Conservation (phyloP, 2,329 filamentous ascomycete species). For the Trichoderma polysporum region DNA sequence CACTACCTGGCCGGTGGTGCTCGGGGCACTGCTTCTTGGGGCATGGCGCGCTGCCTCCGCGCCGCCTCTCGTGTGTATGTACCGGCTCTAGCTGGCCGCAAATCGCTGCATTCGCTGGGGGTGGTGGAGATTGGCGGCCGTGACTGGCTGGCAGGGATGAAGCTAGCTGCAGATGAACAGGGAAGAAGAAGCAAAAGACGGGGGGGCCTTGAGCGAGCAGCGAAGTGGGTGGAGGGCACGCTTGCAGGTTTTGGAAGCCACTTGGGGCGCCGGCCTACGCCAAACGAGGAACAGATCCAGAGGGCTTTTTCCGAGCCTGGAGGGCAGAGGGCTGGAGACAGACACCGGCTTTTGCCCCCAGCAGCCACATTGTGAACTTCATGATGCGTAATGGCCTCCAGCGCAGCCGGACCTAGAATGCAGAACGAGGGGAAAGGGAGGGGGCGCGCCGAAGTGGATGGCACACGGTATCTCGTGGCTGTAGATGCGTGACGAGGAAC, state of each 20-base stretch:
- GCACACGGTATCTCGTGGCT: not conserved
- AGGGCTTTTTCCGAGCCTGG: not conserved
- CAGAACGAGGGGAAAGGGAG: not conserved
- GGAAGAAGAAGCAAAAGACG: slow-evolving; percentile 1
- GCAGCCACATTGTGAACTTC: too few relatives aligned
- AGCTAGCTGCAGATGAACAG: slow-evolving; percentile 6
- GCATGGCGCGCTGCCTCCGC: slow-evolving; percentile 13
- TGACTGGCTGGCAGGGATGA: not conserved
- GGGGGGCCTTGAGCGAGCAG: not conserved
- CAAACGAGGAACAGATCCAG: not conserved
- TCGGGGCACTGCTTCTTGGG: slow-evolving; percentile 9
- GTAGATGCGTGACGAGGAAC: not conserved
- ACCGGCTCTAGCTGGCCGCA: slow-evolving; percentile 13
- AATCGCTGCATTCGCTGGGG: slow-evolving; percentile 19
- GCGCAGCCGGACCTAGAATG: not conserved
- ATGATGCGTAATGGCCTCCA: slow-evolving; percentile 8
- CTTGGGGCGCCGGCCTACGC: not conserved
- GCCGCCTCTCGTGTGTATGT: not conserved
- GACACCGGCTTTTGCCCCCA: not conserved
- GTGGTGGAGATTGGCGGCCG: slow-evolving; percentile 10
- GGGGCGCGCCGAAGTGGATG: too few relatives aligned
- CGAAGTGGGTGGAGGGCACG: not conserved
- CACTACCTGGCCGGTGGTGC: too few relatives aligned
- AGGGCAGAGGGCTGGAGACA: too few relatives aligned
- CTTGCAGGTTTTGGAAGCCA: not conserved